Evolutionary conservation across 2,329 filamentous ascomycete species (phyloP).

Genomic region (Cercospora sesami): DNA sequence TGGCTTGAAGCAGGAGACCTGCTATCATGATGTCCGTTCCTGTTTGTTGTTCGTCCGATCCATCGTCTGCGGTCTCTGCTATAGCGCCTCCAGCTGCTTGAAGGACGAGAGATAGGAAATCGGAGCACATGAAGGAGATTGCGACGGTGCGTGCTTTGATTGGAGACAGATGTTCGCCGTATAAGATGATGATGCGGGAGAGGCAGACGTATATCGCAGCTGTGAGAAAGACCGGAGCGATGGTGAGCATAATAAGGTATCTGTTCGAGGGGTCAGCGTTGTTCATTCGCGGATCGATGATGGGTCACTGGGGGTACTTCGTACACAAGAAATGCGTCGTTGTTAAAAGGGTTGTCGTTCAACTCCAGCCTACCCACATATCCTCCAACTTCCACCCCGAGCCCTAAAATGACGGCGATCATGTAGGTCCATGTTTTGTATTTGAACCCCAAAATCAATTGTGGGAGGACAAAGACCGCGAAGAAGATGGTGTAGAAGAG

Average conservation of each 20-base stretch:
- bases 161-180: conserved; percentile 45
- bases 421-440: conserved; percentile 59
- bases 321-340: conserved; percentile 52
- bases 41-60: conserved; percentile 43
- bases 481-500: conserved; percentile 56
- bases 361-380: conserved; percentile 58
- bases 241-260: conserved; percentile 59
- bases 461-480: conserved; percentile 49
- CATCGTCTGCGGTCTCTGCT: conserved; percentile 50
- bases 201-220: conserved; percentile 60
- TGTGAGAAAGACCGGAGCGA: conserved; percentile 58
- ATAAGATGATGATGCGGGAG: conserved; percentile 58
- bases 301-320: conserved; percentile 28
- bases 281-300: not conserved
- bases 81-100: conserved; percentile 60
- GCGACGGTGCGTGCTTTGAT: conserved; percentile 44
- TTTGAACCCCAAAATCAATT: conserved; percentile 52
- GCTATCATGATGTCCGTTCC: conserved; percentile 59
- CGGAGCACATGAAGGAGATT: conserved; percentile 58
- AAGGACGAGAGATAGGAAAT: conserved; percentile 56
- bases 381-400: conserved; percentile 55
- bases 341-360: conserved; percentile 54
- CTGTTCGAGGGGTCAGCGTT: conserved; percentile 32
- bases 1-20: conserved; percentile 58
- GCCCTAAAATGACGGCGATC: conserved; percentile 50